Evolutionary conservation across 1,139 yeast species (phyloP).

Genomic region (Taphrina confusa): DNA sequence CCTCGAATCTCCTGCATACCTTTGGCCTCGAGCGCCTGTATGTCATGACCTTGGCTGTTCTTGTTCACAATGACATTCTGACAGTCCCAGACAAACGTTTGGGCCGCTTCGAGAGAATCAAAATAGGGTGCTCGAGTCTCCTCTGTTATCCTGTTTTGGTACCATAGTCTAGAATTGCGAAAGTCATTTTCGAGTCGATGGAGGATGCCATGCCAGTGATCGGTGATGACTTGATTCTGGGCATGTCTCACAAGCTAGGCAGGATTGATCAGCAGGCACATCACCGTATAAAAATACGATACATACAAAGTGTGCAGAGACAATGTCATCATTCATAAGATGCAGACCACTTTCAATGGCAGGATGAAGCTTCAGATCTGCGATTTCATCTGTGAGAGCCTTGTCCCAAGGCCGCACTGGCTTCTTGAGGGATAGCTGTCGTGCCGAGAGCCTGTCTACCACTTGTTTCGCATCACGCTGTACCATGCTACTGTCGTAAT

Average conservation of each 20-base stretch:
- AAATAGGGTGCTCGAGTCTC: neutral
- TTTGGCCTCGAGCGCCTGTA: neutral
- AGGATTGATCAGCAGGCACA: neutral
- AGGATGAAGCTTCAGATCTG: constrained; percentile 12
- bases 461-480: constrained; percentile 3
- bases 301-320: constrained; percentile 17
- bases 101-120: constrained; percentile 9
- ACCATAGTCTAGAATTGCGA: constrained; percentile 21
- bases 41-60: constrained; percentile 9
- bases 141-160: constrained; percentile 6
- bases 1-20: constrained; percentile 11
- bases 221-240: constrained; percentile 14
- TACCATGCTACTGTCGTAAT: neutral
- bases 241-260: constrained; percentile 12
- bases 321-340: constrained; percentile 20
- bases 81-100: constrained; percentile 22
- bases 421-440: constrained; percentile 3
- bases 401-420: constrained; percentile 8
- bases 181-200: constrained; percentile 23
- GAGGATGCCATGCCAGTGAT: constrained; percentile 27
- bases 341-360: constrained; percentile 16
- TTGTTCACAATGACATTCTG: constrained; percentile 22
- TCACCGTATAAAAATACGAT: neutral
- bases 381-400: constrained; percentile 14
- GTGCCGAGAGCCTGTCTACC: constrained; percentile 3